Percentiles rank a stretch among this genome's conserved stretches.
Conservation (phyloP, 495 filamentous ascomycete genomes). For the Letharia lupina region DNA sequence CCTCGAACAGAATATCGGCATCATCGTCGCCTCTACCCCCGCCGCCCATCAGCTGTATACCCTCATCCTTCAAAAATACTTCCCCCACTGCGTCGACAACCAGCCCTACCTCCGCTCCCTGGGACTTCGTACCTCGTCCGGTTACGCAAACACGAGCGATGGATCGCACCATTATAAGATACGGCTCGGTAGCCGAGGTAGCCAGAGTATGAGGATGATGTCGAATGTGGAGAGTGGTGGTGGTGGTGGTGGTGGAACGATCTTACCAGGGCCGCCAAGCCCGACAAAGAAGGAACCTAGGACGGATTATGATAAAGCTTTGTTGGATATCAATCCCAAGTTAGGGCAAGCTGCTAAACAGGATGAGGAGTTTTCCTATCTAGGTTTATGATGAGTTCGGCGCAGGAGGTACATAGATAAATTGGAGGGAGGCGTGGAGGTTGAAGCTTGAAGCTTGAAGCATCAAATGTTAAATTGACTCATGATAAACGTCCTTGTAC, state of each 20-base stretch:
- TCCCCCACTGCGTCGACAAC: neutral
- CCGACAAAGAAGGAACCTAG: neutral
- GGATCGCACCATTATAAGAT: neutral
- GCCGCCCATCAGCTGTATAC: neutral
- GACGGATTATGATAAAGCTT: neutral
- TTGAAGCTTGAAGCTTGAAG: neutral
- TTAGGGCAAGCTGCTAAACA: neutral
- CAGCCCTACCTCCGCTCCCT: neutral
- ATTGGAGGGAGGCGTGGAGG: neutral
- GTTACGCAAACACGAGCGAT: neutral
- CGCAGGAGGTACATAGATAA: neutral
- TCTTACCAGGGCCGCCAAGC: neutral
- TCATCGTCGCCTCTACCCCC: neutral
- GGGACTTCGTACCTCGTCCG: neutral
- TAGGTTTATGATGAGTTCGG: neutral
- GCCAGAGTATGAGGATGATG: neutral
- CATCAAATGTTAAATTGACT: neutral
- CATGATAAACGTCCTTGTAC: neutral
- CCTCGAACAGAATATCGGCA: slow-evolving; percentile 2
- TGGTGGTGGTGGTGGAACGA: neutral
- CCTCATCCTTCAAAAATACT: neutral
- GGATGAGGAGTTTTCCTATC: neutral
- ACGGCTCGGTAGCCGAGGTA: neutral
- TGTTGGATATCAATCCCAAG: neutral
- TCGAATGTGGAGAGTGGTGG: neutral